Evolutionary conservation across 805 yeast species (phyloP), one percentile per base, ranked within the genome.

Genomic region (Candida methanosorbosa): DNA sequence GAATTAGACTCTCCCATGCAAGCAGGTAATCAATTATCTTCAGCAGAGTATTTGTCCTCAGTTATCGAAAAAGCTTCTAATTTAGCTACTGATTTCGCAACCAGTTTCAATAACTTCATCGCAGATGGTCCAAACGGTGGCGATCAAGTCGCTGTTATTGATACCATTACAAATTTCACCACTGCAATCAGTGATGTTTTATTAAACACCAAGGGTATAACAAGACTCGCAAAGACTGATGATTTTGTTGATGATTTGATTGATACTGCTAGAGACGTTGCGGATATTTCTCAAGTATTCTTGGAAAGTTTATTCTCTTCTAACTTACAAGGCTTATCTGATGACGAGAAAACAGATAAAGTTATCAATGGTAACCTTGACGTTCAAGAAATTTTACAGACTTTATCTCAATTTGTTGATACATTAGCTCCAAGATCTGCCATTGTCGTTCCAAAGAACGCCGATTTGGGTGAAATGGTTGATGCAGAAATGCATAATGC

Each of bases 1-100:
- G 86, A 79, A 46, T 63, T 84, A 40, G 79, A 76, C 36, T 79
- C 88, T 4, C 84, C 92, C 21, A 73, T 81, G 74, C 85, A 81
- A 56, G 84, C 86, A 4, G 92, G 92, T 36, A 83, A 82, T 51
- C 75, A 77, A 44, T 78, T 77, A 52, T 68, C 92, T 2, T 72
- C 90, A 0, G 83, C 90, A 3, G 78, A 72, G 43, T 79, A 73
- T 46, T 56, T 81, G 17, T 61, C 78, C 24, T 78, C 90, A 0
- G 62, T 83, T 27, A 63, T 79, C 41, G 95, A 87, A 50, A 71
- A 78, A 42, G 70, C 81, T 15, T 72, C 85, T 0, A 72, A 76
- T 27, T 62, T 72, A 13, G 86, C 88, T 0, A 83, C 88, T 5
- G 88, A 81, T 27, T 84, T 87, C 56, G 82, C 94, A 5, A 72